Evolutionary conservation across 1,284 basidiomycete genomes (phyloP), one percentile per base, ranked within the genome.

Genomic region (Ceratobasidium sp.): DNA sequence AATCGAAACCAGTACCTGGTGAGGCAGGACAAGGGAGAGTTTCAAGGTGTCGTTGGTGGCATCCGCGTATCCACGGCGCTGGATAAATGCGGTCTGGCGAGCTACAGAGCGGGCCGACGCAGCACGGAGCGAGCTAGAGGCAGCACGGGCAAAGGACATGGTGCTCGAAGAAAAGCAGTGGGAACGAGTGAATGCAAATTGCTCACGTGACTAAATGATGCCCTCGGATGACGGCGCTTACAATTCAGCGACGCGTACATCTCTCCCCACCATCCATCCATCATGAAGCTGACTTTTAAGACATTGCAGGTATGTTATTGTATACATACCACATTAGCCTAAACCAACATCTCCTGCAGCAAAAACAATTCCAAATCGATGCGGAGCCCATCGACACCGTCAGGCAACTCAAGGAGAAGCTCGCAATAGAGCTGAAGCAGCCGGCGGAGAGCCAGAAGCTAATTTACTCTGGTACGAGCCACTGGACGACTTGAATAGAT

Each of bases 231-330:
- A 72, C 32, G 47, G 58, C 70, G 61, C 47, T 63, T 63, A 11
- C 4, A 21, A 57, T 44, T 50, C n/a, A 71, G 47, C 46, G 61
- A 63, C 70, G 70, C 58, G 58, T 57, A 72, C 70, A 62, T 62
- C 61, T 57, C 61, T 28, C 18, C 66, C 72, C 54, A 58, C 54
- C 57, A n/a, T 73, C 35, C 38, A 57, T 55, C 66, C 82, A 88
- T 80, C 80, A 95, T 96, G 92, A 94, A 94, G 87, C 86, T 98
- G 81, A 97, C 94, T 26, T 86, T 98, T 80, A 98, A 98, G 85
- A 98, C 94, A 49, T 46, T 70, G 6, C 67, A 70, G 55, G 67
- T 70, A 41, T 46, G 55, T 35, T 26, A 43, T n/a, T 18, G 14
- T 16, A 23, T 5, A 21, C 32, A 30, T 16, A 55, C 18, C 23